These are phyloP conservation scores for Botrytis elliptica DNA, from an alignment of 2,329 filamentous ascomycete genomes.

Conservation along the genomic window DNA sequence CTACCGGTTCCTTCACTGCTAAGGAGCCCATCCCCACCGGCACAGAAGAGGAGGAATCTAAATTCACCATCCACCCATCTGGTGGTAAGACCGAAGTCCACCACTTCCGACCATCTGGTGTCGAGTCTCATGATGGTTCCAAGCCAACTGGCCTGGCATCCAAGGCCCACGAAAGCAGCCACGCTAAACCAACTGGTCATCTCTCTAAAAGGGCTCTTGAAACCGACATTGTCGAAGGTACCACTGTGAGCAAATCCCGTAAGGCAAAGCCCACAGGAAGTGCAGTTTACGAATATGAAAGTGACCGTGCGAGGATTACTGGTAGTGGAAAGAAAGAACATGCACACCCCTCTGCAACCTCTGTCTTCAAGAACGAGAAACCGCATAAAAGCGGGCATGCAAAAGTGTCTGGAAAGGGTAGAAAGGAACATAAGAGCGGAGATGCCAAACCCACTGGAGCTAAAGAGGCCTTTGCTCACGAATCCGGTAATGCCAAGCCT, in stretches of 20 bases:
- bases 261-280: not conserved
- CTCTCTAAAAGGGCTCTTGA: not conserved
- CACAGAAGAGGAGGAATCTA: not conserved
- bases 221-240: not conserved
- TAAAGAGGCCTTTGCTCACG: not conserved
- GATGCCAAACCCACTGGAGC: not conserved
- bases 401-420: not conserved
- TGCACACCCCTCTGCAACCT: not conserved
- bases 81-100: not conserved
- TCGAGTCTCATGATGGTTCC: not conserved
- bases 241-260: not conserved
- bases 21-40: not conserved
- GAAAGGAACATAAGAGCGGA: not conserved
- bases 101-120: not conserved
- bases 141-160: not conserved
- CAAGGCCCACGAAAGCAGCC: not conserved
- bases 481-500: not conserved
- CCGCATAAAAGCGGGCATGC: not conserved
- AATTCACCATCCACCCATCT: not conserved
- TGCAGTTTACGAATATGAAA: not conserved
- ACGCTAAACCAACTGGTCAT: not conserved
- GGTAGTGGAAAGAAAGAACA: not conserved
- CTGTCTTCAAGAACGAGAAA: not conserved
- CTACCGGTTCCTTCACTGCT: not conserved
- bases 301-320: not conserved